phyloP scores from a whole-genome alignment of 768 basidiomycete species.

The Kwoniella mangroviensis region DNA sequence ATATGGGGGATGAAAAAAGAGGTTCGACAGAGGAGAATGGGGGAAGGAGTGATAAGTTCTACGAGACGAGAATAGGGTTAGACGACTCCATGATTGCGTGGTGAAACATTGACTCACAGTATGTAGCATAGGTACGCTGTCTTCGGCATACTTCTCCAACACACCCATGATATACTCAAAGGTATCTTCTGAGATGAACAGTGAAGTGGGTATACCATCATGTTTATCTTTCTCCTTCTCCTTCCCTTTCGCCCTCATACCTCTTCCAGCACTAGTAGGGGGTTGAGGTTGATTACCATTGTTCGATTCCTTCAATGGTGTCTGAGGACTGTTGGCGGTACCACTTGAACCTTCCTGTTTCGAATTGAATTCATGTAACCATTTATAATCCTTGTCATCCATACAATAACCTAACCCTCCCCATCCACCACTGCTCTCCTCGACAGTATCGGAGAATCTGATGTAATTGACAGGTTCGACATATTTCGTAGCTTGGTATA shows the following conservation, averaged over 20 bases:
- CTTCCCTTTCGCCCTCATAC: slow-evolving; percentile 66
- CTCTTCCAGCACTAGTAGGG: slow-evolving; percentile 27
- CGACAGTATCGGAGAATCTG: slow-evolving; percentile 81
- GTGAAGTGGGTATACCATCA: slow-evolving; percentile 58
- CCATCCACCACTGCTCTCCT: slow-evolving; percentile 66
- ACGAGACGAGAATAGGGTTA: slow-evolving; percentile 14
- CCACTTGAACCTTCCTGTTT: slow-evolving; percentile 68
- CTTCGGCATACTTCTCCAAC: slow-evolving; percentile 87
- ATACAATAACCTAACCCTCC: slow-evolving; percentile 86
- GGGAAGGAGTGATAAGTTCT: slow-evolving; percentile 58
- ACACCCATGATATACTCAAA: slow-evolving; percentile 95
- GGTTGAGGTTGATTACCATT: slow-evolving; percentile 42
- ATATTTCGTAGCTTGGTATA: slow-evolving; percentile 75
- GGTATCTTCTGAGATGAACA: slow-evolving; percentile 83
- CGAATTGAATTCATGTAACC: slow-evolving; percentile 85
- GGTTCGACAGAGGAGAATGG: slow-evolving; percentile 62
- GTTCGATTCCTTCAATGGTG: slow-evolving; percentile 21
- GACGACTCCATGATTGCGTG: background rate
- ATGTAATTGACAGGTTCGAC: slow-evolving; percentile 77
- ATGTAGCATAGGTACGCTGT: slow-evolving; percentile 86
- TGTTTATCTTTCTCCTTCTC: slow-evolving; percentile 82
- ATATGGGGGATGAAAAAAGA: slow-evolving; percentile 68
- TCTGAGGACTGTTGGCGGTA: slow-evolving; percentile 12
- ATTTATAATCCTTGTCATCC: slow-evolving; percentile 94
- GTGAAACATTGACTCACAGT: slow-evolving; percentile 65